phyloP scores from a whole-genome alignment of 495 filamentous ascomycete species.

The Daldinia decipiens region DNA sequence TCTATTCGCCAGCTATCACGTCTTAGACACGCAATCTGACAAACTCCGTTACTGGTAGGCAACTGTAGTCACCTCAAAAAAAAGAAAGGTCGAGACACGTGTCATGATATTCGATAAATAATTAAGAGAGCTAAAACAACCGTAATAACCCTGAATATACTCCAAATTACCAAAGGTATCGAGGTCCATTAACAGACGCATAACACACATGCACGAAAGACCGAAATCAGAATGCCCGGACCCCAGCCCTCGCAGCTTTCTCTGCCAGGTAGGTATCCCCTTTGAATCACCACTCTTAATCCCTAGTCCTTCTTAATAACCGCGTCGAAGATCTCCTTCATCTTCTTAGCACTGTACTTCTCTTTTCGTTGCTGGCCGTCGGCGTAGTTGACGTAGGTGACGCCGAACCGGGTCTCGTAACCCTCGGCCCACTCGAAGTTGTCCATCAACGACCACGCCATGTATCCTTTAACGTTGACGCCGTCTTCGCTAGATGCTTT shows the following conservation, averaged over 20 bases:
- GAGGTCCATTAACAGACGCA: slow-evolving; percentile 23
- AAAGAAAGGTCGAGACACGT: slow-evolving; percentile 11
- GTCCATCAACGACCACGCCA: slow-evolving; percentile 86
- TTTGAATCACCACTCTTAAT: neutral
- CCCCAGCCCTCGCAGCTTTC: slow-evolving; percentile 10
- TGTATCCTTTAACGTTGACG: slow-evolving; percentile 76
- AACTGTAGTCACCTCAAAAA: neutral
- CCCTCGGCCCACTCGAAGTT: slow-evolving; percentile 79
- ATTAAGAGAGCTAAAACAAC: slow-evolving; percentile 7
- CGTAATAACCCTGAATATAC: slow-evolving; percentile 40
- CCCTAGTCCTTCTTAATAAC: slow-evolving; percentile 62
- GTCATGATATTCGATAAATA: slow-evolving; percentile 22
- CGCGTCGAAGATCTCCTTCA: slow-evolving; percentile 70
- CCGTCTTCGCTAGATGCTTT: slow-evolving; percentile 73
- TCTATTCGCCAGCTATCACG: slow-evolving; percentile 9
- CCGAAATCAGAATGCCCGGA: slow-evolving; percentile 4
- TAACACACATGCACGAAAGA: slow-evolving; percentile 3
- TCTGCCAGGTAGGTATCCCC: slow-evolving; percentile 4
- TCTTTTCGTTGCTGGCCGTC: slow-evolving; percentile 78
- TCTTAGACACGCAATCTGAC: slow-evolving; percentile 7
- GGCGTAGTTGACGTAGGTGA: slow-evolving; percentile 80
- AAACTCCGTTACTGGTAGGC: neutral
- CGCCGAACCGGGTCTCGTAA: slow-evolving; percentile 85
- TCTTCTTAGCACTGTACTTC: slow-evolving; percentile 78
- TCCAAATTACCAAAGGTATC: slow-evolving; percentile 44